Percentiles rank a stretch among this genome's conserved stretches.
Evolutionary conservation across 495 filamentous ascomycete species (phyloP).

Genomic region (Corynascus novoguineensis): DNA sequence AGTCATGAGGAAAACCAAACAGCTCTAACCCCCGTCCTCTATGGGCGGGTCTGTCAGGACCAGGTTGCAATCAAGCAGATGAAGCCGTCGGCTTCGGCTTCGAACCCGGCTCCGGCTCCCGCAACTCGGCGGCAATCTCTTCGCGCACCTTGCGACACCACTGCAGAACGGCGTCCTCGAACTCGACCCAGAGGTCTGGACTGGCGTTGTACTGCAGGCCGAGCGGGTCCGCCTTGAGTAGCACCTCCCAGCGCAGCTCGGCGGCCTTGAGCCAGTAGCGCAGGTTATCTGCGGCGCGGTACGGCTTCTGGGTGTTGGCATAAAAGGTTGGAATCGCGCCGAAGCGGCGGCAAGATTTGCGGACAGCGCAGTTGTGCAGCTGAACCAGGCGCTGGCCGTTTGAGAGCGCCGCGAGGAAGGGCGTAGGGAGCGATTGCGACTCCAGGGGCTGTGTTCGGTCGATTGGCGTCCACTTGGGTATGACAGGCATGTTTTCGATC

Average conservation of each 20-base stretch:
- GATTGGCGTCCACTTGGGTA: conserved; percentile 68
- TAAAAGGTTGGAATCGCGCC: conserved; percentile 88
- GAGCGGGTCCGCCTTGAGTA: conserved; percentile 78
- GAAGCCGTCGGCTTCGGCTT: not conserved
- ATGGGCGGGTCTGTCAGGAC: not conserved
- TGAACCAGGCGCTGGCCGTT: conserved; percentile 77
- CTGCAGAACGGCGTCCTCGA: conserved; percentile 70
- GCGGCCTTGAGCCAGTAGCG: conserved; percentile 95
- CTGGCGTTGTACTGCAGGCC: conserved; percentile 69
- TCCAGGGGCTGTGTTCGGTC: conserved; percentile 30
- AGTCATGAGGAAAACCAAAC: conserved; percentile 7
- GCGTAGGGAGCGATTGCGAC: conserved; percentile 53
- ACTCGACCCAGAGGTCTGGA: conserved; percentile 64
- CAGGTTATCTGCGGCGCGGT: conserved; percentile 87
- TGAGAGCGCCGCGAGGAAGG: conserved; percentile 66
- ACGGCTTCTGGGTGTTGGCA: conserved; percentile 86
- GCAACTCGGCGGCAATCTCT: conserved; percentile 55
- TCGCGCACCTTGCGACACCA: conserved; percentile 75
- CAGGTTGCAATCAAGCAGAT: not conserved
- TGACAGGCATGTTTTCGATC: conserved; percentile 33
- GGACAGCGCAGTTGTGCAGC: conserved; percentile 82
- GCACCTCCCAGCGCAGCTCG: conserved; percentile 87
- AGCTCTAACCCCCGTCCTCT: not conserved
- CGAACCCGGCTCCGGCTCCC: conserved; percentile 1
- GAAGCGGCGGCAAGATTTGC: conserved; percentile 77